Base-by-base conservation (phyloP, 371 early-diverging fungal species). In the Zychaea mexicana region DNA sequence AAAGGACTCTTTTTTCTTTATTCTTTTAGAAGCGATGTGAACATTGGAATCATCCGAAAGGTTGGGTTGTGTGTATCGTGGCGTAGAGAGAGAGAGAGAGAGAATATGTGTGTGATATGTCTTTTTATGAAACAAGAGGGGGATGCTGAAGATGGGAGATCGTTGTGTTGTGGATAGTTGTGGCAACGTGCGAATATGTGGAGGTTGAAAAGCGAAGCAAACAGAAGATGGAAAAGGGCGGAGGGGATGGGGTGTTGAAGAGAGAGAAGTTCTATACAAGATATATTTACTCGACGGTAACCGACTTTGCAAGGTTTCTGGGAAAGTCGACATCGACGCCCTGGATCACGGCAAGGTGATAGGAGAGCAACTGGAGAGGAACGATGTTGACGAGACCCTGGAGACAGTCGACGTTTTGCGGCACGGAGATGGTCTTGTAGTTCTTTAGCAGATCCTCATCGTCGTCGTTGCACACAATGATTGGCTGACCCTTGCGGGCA, bases 271-370 rank as follows among this genome's bases (percentile, higher is more conserved):
- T 22, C 49, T 49, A 49, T 49, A 22, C 49, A 49, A 49, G n/a
- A 42, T 4, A 4, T 30, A n/a, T 71, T 79, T 86, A 88, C 81
- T 88, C 88, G 69, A 89, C 89, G 24, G 89, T 91, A 66, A 91
- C 92, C 28, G 91, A 90, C 85, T 97, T 97, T 62, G 99, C 99
- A 73, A 99, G 83, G 84, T 98, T 99, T 70, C 98, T 89, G 38
- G 99, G 99, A 85, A 93, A 97, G 81, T 99, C 99, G 13, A 96
- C 96, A 82, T 99, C 96, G 61, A 96, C 93, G 46, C 97, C 97
- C 57, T 91, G 88, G 69, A 91, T 68, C 30, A 96, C 90, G 38
- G 99, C 98, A 65, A 99, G 77, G 79, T 99, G 96, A 87, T 99
- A 99, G 21, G 96, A 92, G 33, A 99, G 74, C 33, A 99, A 78